phyloP scores from a whole-genome alignment of 1,139 yeast species.

The Scheffersomyces quercinus region DNA sequence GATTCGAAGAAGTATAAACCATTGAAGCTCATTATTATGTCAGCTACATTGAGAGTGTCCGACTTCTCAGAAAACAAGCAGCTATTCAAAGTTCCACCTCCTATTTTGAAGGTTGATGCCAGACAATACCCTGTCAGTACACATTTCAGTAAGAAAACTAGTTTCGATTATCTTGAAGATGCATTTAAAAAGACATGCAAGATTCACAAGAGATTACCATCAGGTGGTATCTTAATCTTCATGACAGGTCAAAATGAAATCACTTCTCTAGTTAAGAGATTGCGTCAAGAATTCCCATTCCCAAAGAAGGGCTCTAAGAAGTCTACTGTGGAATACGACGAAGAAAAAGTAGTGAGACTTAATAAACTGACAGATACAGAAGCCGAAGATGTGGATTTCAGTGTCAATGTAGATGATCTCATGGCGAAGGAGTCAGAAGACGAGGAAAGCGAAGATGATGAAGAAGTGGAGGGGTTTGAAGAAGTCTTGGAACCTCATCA shows the following conservation, averaged over 20 bases:
- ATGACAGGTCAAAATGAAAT: constrained; percentile 96
- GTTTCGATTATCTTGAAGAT: constrained; percentile 79
- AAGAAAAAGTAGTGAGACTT: constrained; percentile 46
- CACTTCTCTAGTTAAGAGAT: constrained; percentile 65
- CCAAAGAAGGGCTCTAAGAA: constrained; percentile 26
- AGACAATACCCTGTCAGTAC: constrained; percentile 93
- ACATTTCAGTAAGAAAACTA: constrained; percentile 84
- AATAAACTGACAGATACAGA: constrained; percentile 70
- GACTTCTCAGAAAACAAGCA: constrained; percentile 84
- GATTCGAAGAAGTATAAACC: constrained; percentile 56
- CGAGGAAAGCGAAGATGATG: constrained; percentile 44
- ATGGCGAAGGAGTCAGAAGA: constrained; percentile 23
- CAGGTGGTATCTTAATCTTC: constrained; percentile 91
- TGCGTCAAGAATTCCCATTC: constrained; percentile 70
- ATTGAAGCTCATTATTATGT: constrained; percentile 76
- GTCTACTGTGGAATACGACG: constrained; percentile 12
- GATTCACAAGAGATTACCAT: constrained; percentile 83
- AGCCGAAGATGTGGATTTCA: constrained; percentile 87
- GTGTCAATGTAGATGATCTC: constrained; percentile 44
- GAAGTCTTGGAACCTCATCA: constrained; percentile 77
- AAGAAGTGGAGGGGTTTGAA: constrained; percentile 89
- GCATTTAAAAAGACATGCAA: constrained; percentile 83
- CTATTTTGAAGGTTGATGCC: constrained; percentile 87
- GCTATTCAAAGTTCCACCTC: constrained; percentile 80
- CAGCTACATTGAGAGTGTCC: constrained; percentile 91